These are phyloP conservation scores for Nepenthes alata DNA, from an alignment of 179 eudicot species.

Conservation along the genomic window DNA sequence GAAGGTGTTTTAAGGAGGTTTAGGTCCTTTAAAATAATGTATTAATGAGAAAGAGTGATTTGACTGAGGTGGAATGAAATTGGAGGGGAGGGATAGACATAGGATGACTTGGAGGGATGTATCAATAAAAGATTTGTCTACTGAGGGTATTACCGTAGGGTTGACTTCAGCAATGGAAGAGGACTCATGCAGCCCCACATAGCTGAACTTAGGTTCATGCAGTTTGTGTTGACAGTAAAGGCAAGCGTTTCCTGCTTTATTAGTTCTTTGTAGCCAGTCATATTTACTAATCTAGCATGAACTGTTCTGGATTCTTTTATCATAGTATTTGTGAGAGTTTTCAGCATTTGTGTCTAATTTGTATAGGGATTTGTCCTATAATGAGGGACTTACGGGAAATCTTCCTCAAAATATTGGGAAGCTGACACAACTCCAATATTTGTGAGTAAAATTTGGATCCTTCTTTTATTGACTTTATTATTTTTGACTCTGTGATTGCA, in stretches of 20 bases:
- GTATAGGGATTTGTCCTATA: constrained; percentile 49
- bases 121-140: too few species aligned
- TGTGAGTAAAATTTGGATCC: constrained; percentile 28
- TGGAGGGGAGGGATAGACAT: too few species aligned
- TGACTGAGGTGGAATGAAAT: too few species aligned
- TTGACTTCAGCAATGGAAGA: too few species aligned
- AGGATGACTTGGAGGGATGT: too few species aligned
- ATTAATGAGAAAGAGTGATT: too few species aligned
- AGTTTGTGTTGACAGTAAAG: background rate
- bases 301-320: background rate
- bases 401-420: constrained; percentile 40
- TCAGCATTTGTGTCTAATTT: background rate
- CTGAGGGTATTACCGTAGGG: too few species aligned
- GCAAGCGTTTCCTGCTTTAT: background rate
- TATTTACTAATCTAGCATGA: background rate
- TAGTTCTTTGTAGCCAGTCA: constrained; percentile 3
- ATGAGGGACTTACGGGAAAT: constrained; percentile 33
- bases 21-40: too few species aligned
- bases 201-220: too few species aligned
- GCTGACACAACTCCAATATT: constrained; percentile 31
- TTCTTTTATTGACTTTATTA: background rate
- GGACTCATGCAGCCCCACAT: too few species aligned
- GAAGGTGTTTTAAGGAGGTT: too few species aligned
- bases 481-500: background rate
- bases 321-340: background rate